Base-by-base conservation (phyloP, 495 filamentous ascomycete genomes). In the Hypoxylon subgilvum region DNA sequence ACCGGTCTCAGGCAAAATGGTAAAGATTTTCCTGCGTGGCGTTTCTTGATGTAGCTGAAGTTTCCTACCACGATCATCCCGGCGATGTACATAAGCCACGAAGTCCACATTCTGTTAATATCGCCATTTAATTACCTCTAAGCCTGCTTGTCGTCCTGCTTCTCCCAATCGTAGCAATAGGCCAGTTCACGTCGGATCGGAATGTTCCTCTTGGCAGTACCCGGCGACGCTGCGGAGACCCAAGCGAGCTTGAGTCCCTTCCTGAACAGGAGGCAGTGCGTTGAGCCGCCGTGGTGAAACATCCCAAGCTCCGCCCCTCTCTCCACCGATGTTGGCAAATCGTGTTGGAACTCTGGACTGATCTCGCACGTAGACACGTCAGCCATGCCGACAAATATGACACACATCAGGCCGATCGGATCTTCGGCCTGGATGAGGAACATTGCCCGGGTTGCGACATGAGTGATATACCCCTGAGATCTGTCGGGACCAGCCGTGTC, bases 261-360 rank as follows among this genome's bases (percentile, higher is more conserved):
- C 12, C 30, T 27, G 28, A 86, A 86, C 0, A 86, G 50, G 35
- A 86, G 59, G 54, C 79, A 83, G 60, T 84, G 77, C 0, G 77
- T 84, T 10, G 75, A 80, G 18, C 84, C 84, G 13, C 84, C 84
- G 65, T 79, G 84, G 68, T 86, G 84, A 62, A 86, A 86, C 52
- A 83, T 84, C 5, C 83, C 84, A 48, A 83, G 73, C 52, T 84
- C 65, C 13, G 85, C 76, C n/a, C 83, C 84, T 65, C 84, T 86
- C 28, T 68, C 67, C 30, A 86, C 44, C 19, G 68, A 59, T 6
- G n/a, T n/a, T n/a, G n/a, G n/a, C n/a, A n/a, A n/a, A n/a, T n/a
- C n/a, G n/a, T n/a, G n/a, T n/a, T n/a, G n/a, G n/a, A n/a, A n/a
- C n/a, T n/a, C n/a, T n/a, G n/a, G n/a, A n/a, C n/a, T n/a, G n/a